Evolutionary conservation across 495 filamentous ascomycete species (phyloP).

Genomic region (Entonaema liquescens): DNA sequence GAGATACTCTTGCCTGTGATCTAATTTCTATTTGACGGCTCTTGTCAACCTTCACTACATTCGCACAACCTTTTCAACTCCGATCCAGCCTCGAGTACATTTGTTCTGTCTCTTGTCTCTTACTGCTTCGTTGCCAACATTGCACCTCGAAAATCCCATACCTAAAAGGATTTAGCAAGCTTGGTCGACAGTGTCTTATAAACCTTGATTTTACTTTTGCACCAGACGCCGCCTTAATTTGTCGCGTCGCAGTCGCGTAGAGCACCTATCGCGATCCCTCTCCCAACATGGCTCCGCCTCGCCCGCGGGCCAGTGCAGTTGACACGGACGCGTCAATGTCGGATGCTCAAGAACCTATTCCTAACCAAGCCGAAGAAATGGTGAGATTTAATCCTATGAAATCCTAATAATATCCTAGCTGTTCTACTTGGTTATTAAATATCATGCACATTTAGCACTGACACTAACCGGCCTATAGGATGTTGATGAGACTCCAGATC

Average conservation of each 20-base stretch:
- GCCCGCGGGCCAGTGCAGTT: slow-evolving; percentile 57
- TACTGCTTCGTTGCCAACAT: neutral
- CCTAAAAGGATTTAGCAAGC: neutral
- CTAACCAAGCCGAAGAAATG: slow-evolving; percentile 55
- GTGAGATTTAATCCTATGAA: slow-evolving; percentile 46
- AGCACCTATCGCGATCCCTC: slow-evolving; percentile 37
- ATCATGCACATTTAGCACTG: neutral
- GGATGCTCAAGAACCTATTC: slow-evolving; percentile 65
- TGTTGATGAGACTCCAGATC: slow-evolving; percentile 83
- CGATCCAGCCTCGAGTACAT: slow-evolving; percentile 5
- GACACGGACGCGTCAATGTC: slow-evolving; percentile 65
- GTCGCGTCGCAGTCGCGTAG: slow-evolving; percentile 54
- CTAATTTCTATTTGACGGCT: slow-evolving; percentile 20
- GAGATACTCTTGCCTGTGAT: slow-evolving; percentile 3
- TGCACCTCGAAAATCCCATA: neutral
- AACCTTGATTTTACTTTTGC: neutral
- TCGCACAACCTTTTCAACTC: slow-evolving; percentile 16
- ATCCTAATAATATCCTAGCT: neutral
- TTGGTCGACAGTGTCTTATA: neutral
- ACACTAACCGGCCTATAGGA: slow-evolving; percentile 56
- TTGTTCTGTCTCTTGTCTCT: neutral
- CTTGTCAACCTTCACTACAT: slow-evolving; percentile 8
- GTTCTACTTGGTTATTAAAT: slow-evolving; percentile 1
- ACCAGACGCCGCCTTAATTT: neutral
- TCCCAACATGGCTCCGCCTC: slow-evolving; percentile 67